Evolutionary conservation across 192 early-diverging fungal genomes (phyloP).

Genomic region (Rhizoclosmatium sp.): DNA sequence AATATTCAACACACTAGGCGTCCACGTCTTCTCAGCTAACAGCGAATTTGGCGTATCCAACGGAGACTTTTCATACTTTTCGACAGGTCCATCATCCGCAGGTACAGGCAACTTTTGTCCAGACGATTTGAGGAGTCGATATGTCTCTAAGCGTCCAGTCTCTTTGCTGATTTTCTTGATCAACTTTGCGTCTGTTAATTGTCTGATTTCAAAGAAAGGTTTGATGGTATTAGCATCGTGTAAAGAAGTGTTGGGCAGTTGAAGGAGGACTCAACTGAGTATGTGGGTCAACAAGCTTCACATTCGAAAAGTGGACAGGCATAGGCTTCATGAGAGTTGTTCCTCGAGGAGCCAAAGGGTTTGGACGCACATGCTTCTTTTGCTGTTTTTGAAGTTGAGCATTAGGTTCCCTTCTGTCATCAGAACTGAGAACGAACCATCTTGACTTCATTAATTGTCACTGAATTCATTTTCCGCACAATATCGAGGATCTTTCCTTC

Average conservation of each 20-base stretch:
- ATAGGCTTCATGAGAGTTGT: conserved; percentile 69
- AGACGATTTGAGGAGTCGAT: conserved; percentile 14
- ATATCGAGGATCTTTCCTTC: conserved; percentile 70
- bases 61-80: conserved; percentile 36
- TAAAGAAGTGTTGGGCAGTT: background rate
- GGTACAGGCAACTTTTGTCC: conserved; percentile 45
- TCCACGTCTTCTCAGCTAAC: conserved; percentile 41
- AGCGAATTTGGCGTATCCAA: conserved; percentile 43
- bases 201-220: background rate
- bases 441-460: conserved; percentile 68
- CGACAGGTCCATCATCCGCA: conserved; percentile 41
- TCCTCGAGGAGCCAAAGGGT: conserved; percentile 58
- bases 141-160: conserved; percentile 18
- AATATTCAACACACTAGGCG: conserved; percentile 37
- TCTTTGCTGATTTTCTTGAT: conserved; percentile 16
- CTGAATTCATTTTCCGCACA: conserved; percentile 64
- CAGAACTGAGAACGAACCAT: conserved; percentile 40
- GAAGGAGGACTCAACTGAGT: conserved; percentile 12
- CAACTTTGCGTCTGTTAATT: conserved; percentile 23
- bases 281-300: conserved; percentile 74
- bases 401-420: background rate
- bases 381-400: conserved; percentile 26
- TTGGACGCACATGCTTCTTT: conserved; percentile 67
- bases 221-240: background rate
- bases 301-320: conserved; percentile 74